Evolutionary conservation across 2,329 filamentous ascomycete species (phyloP).

Genomic region (Colletotrichum sp.): DNA sequence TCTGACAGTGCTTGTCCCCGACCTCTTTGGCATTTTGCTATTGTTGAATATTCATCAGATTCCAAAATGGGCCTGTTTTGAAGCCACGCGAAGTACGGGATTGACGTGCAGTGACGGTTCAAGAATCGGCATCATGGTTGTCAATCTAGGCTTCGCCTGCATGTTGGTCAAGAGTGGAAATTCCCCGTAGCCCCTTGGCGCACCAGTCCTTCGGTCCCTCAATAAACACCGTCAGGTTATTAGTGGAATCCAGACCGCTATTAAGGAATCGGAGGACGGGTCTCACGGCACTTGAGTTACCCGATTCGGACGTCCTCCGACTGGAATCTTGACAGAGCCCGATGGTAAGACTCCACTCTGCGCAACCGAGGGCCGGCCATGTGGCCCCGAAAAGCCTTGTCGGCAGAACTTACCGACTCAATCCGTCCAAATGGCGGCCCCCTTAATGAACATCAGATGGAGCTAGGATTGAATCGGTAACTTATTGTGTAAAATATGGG

Average conservation of each 20-base stretch:
- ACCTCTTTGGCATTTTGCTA: neutral
- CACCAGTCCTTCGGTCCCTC: neutral
- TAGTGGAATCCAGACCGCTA: neutral
- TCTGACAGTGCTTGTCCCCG: neutral
- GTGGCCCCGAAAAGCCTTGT: neutral
- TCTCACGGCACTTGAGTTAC: neutral
- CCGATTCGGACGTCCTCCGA: neutral
- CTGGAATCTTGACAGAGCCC: neutral
- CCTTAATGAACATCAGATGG: neutral
- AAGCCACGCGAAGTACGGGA: neutral
- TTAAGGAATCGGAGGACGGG: neutral
- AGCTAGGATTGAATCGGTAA: neutral
- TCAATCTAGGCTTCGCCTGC: neutral
- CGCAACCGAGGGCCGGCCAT: neutral
- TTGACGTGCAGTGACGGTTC: neutral
- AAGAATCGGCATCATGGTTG: neutral
- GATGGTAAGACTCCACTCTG: neutral
- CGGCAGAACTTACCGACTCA: neutral
- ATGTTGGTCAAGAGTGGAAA: neutral
- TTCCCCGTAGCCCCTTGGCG: neutral
- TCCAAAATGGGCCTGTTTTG: neutral
- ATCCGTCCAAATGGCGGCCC: neutral
- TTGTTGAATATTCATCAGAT: neutral
- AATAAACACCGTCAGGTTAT: neutral
- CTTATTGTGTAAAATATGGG: neutral